Evolutionary conservation across 768 basidiomycete genomes (phyloP).

Genomic region (Clathrus columnatus): DNA sequence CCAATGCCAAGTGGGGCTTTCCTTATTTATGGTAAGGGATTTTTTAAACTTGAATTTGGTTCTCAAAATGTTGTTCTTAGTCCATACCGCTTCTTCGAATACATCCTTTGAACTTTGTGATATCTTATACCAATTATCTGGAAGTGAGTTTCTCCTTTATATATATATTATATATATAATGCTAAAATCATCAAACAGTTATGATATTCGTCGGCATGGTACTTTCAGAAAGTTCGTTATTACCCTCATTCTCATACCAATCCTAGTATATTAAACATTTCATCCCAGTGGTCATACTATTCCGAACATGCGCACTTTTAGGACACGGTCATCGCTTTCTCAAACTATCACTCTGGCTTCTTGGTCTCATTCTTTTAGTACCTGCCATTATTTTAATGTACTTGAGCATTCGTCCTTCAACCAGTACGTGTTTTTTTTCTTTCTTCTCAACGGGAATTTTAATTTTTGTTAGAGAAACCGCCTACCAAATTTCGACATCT

Average conservation of each 20-base stretch:
- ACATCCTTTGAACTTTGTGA: neutral
- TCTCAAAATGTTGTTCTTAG: neutral
- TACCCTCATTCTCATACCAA: neutral
- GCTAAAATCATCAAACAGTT: neutral
- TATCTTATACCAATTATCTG: neutral
- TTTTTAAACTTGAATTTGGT: neutral
- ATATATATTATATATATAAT: neutral
- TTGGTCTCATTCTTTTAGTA: neutral
- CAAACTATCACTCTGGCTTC: neutral
- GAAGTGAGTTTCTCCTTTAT: neutral
- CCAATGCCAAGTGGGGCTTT: neutral
- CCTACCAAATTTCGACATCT: too few relatives aligned
- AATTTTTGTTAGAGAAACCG: too few relatives aligned
- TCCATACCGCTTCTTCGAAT: neutral
- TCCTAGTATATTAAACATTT: neutral
- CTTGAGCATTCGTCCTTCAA: too few relatives aligned
- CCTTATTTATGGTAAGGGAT: neutral
- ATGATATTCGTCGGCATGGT: neutral
- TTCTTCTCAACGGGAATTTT: too few relatives aligned
- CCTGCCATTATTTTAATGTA: neutral
- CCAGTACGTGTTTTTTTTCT: too few relatives aligned
- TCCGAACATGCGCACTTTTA: neutral
- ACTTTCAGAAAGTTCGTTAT: neutral
- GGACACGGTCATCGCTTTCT: neutral
- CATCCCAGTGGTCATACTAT: neutral